phyloP scores from a whole-genome alignment of 129 eudicot genomes.

The Deinandra increscens region DNA sequence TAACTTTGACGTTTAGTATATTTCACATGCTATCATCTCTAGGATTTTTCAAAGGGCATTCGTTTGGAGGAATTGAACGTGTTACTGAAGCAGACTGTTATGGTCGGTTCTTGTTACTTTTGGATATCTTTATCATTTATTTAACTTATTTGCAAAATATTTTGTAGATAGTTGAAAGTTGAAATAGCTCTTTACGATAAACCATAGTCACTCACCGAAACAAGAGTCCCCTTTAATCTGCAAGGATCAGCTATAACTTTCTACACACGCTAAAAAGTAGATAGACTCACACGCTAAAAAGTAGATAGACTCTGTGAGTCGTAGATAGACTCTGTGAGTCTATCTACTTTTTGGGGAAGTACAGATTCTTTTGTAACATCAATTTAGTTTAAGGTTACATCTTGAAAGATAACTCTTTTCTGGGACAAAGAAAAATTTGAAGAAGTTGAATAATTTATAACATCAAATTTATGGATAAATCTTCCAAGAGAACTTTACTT shows the following conservation, averaged over 20 bases:
- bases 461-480: neutral
- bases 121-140: constrained; percentile 12
- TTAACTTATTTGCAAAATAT: constrained; percentile 12
- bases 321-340: no score
- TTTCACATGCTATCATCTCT: constrained; percentile 5
- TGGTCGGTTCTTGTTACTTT: constrained; percentile 55
- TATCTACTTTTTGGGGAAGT: no score
- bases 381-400: neutral
- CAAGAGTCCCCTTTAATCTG: neutral
- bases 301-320: no score
- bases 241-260: constrained; percentile 1
- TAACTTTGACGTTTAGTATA: neutral
- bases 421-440: neutral
- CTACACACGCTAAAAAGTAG: neutral
- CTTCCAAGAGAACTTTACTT: constrained; percentile 6
- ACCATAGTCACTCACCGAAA: neutral
- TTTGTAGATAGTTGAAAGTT: constrained; percentile 3
- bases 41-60: constrained; percentile 90
- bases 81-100: constrained; percentile 84
- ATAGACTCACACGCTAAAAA: no score
- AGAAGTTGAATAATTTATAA: neutral
- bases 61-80: constrained; percentile 89
- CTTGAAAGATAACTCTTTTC: neutral
- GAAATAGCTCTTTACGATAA: neutral
- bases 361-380: neutral